Conservation (phyloP, 805 yeast species). For the Suhomyces kilbournensis region DNA sequence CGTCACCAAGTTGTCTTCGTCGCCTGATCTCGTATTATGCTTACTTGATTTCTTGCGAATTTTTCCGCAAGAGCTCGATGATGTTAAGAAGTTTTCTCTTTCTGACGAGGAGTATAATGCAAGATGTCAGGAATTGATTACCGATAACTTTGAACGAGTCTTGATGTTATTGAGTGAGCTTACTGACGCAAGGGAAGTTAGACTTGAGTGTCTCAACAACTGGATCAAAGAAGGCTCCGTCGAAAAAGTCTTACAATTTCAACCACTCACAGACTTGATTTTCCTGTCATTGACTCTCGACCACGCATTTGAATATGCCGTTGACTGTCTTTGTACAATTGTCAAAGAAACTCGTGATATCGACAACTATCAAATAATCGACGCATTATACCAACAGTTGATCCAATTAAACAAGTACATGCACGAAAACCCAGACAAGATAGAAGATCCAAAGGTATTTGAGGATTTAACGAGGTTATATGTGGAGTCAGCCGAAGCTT, state of each 20-base stretch:
- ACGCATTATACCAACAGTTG: slow-evolving; percentile 66
- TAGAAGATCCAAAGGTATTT: slow-evolving; percentile 62
- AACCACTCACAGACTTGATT: slow-evolving; percentile 64
- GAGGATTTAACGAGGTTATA: slow-evolving; percentile 72
- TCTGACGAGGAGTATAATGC: slow-evolving; percentile 74
- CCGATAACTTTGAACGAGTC: slow-evolving; percentile 65
- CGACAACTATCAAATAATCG: slow-evolving; percentile 57
- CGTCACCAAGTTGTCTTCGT: slow-evolving; percentile 43
- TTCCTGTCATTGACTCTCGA: slow-evolving; percentile 59
- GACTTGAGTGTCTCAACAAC: slow-evolving; percentile 75
- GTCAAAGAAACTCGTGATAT: slow-evolving; percentile 79
- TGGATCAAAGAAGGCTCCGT: slow-evolving; percentile 91
- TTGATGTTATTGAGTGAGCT: slow-evolving; percentile 58
- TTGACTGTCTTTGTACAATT: slow-evolving; percentile 82
- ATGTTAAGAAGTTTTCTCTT: slow-evolving; percentile 70
- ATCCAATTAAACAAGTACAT: slow-evolving; percentile 56
- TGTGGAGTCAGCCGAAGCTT: slow-evolving; percentile 91
- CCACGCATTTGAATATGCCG: slow-evolving; percentile 75
- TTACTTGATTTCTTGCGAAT: slow-evolving; percentile 79
- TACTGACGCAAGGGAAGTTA: slow-evolving; percentile 19
- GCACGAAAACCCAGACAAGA: slow-evolving; percentile 30
- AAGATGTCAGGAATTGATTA: slow-evolving; percentile 62
- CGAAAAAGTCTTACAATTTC: slow-evolving; percentile 58
- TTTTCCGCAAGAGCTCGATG: slow-evolving; percentile 87
- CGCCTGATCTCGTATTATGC: slow-evolving; percentile 38